Evolutionary conservation across 2,329 filamentous ascomycete species (phyloP).

Genomic region (Trichoderma pleuroti): DNA sequence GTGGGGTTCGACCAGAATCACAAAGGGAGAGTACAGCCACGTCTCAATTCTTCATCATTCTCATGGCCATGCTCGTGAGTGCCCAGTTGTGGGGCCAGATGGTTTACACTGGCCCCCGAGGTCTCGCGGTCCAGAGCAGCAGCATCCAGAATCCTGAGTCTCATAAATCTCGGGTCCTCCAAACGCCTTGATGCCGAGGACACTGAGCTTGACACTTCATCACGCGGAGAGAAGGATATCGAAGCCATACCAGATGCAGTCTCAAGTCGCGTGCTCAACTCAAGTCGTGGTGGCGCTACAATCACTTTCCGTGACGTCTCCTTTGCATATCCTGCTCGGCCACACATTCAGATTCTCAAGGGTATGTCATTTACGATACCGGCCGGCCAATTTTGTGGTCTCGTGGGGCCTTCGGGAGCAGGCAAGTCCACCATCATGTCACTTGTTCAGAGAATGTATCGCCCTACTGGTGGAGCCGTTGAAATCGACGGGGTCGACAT

Average conservation of each 20-base stretch:
- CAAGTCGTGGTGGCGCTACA: conserved; percentile 37
- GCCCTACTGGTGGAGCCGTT: conserved; percentile 39
- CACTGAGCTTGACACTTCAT: conserved; percentile 12
- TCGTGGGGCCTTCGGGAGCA: conserved; percentile 63
- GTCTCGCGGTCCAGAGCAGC: conserved; percentile 64
- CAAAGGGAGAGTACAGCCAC: conserved; percentile 58
- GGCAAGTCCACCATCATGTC: conserved; percentile 66
- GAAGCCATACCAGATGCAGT: conserved; percentile 35
- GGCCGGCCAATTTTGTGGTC: conserved; percentile 58
- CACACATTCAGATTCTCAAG: conserved; percentile 54
- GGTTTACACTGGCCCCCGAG: conserved; percentile 69
- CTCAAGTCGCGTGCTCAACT: neutral
- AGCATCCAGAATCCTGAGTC: conserved; percentile 53
- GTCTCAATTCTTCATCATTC: conserved; percentile 73
- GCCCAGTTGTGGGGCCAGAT: conserved; percentile 72
- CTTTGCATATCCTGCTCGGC: conserved; percentile 64
- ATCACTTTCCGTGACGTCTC: conserved; percentile 56
- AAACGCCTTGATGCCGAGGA: conserved; percentile 23
- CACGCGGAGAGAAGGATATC: conserved; percentile 32
- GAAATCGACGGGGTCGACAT: conserved; percentile 48
- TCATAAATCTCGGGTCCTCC: conserved; percentile 45
- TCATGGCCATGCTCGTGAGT: conserved; percentile 67
- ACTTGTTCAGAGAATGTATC: conserved; percentile 50
- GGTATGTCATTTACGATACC: conserved; percentile 54
- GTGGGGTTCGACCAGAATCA: conserved; percentile 72